Conservation (phyloP, 164 flowering plant genomes). For the Tetrastigma voinierianum region DNA sequence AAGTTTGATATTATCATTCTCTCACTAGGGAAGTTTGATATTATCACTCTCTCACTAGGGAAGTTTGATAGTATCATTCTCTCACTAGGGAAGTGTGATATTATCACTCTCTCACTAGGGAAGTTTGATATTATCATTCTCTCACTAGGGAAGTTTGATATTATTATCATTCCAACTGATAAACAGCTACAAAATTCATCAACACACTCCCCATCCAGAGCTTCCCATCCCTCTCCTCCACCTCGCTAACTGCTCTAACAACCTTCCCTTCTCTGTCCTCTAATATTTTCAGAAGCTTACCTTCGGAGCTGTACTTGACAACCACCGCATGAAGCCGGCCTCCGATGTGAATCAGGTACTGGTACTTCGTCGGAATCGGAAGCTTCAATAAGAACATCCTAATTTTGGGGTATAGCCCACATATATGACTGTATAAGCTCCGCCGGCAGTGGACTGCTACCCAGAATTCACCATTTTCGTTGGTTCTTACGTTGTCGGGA, state of each 20-base stretch:
- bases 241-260: constrained; percentile 84
- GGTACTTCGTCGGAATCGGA: constrained; percentile 56
- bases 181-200: constrained; percentile 80
- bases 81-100: no score
- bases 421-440: constrained; percentile 28
- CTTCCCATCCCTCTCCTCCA: constrained; percentile 86
- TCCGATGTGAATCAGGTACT: constrained; percentile 50
- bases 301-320: constrained; percentile 72
- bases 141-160: no score
- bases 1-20: no score
- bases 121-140: no score
- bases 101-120: no score
- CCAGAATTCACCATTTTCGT: constrained; percentile 87
- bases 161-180: constrained; percentile 12
- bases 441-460: constrained; percentile 77
- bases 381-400: constrained; percentile 61
- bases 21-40: no score
- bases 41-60: no score
- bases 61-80: no score
- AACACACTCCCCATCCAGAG: constrained; percentile 94
- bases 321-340: constrained; percentile 51
- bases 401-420: constrained; percentile 42
- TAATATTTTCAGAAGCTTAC: constrained; percentile 62
- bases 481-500: constrained; percentile 88
- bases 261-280: constrained; percentile 88